Percentiles rank a stretch among this genome's conserved stretches.
phyloP scores from a whole-genome alignment of 257 asterid species.

The Nemophila menziesii region DNA sequence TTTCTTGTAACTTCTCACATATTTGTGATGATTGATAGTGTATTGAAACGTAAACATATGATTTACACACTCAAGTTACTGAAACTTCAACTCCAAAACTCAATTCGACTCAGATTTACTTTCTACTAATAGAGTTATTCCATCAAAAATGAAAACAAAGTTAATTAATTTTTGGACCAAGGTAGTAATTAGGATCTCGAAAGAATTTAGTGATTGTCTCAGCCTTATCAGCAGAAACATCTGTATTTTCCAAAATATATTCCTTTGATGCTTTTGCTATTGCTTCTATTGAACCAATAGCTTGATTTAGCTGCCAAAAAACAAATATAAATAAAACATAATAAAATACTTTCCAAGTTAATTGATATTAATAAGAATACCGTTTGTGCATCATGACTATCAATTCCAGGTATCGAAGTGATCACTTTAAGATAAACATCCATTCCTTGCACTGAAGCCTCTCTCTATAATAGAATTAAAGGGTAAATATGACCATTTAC shows the following conservation, averaged over 20 bases:
- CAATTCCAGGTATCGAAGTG: conserved; percentile 84
- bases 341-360: background rate
- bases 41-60: too few relatives aligned
- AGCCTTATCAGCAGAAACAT: conserved; percentile 82
- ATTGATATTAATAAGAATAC: conserved; percentile 25
- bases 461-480: conserved; percentile 36
- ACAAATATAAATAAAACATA: background rate
- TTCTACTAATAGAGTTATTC: too few relatives aligned
- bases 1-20: too few relatives aligned
- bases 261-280: conserved; percentile 78
- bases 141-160: too few relatives aligned
- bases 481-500: background rate
- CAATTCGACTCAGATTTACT: too few relatives aligned
- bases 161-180: conserved; percentile 49
- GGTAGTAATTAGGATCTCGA: conserved; percentile 70
- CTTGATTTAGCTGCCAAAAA: conserved; percentile 64
- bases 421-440: conserved; percentile 66
- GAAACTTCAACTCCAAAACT: too few relatives aligned
- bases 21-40: too few relatives aligned
- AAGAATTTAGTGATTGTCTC: conserved; percentile 67
- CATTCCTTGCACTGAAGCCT: conserved; percentile 58
- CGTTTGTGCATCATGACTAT: conserved; percentile 72
- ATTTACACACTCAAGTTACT: too few relatives aligned
- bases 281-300: conserved; percentile 92
- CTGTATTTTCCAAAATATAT: conserved; percentile 65